A percentile compares a stretch with the other conserved stretches of the same genome.
These are phyloP conservation scores for Pichia sp. DNA, from an alignment of 1,139 yeast species.

Conservation along the genomic window DNA sequence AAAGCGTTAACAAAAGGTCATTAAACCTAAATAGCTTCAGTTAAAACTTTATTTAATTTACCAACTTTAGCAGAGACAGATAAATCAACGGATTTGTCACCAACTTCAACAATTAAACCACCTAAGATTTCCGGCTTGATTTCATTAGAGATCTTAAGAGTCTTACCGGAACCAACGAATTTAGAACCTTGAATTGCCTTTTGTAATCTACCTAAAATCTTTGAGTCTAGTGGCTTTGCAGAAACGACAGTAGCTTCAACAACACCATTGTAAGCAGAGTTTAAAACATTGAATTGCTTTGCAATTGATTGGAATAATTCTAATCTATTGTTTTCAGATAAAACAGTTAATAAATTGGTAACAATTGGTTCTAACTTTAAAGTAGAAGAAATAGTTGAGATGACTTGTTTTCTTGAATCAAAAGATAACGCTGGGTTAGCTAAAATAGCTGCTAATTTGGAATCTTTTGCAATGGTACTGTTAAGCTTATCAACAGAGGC, in stretches of 20 bases:
- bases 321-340: conserved; percentile 95
- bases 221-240: conserved; percentile 77
- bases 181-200: conserved; percentile 69
- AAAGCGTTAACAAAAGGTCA: not conserved
- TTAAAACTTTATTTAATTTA: conserved; percentile 82
- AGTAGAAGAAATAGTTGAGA: conserved; percentile 49
- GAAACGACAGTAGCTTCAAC: conserved; percentile 93
- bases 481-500: conserved; percentile 58
- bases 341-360: conserved; percentile 70
- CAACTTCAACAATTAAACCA: conserved; percentile 93
- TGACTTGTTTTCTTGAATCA: conserved; percentile 68
- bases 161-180: conserved; percentile 80
- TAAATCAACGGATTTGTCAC: conserved; percentile 94
- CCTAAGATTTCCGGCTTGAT: conserved; percentile 91
- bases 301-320: conserved; percentile 58
- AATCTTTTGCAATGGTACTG: conserved; percentile 53
- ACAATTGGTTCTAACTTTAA: conserved; percentile 68
- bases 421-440: conserved; percentile 79
- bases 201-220: conserved; percentile 73
- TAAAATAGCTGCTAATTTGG: conserved; percentile 56
- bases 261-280: conserved; percentile 85
- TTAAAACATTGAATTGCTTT: conserved; percentile 67
- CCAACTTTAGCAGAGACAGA: conserved; percentile 79
- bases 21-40: conserved; percentile 60
- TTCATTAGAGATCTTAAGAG: conserved; percentile 74